These are phyloP conservation scores for Boletus rubropictus DNA, from an alignment of 768 basidiomycete genomes.

Conservation along the genomic window DNA sequence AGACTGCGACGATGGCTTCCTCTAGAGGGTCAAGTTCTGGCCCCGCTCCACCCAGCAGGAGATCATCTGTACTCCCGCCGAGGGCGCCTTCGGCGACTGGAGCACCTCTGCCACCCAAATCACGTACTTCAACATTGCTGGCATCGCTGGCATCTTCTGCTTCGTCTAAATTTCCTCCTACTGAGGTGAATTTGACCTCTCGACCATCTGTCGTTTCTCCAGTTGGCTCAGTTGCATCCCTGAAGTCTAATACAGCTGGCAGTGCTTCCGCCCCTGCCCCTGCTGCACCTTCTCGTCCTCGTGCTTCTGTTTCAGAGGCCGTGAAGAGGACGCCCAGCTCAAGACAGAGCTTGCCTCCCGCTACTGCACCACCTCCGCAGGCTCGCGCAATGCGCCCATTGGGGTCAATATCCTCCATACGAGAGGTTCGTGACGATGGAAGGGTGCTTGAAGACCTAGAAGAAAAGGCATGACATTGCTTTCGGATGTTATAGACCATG, in stretches of 20 bases:
- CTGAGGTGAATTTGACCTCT: conserved; percentile 26
- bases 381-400: conserved; percentile 43
- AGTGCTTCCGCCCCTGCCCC: conserved; percentile 17
- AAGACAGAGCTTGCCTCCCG: conserved; percentile 36
- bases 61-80: conserved; percentile 30
- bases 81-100: conserved; percentile 38
- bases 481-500: neutral
- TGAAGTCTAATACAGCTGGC: conserved; percentile 35
- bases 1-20: conserved; percentile 30
- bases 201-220: conserved; percentile 56
- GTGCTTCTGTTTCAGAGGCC: conserved; percentile 63
- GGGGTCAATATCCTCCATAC: conserved; percentile 68
- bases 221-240: conserved; percentile 44
- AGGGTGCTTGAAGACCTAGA: conserved; percentile 54
- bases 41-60: conserved; percentile 30
- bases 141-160: conserved; percentile 23
- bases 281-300: conserved; percentile 43
- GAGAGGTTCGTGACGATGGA: conserved; percentile 60
- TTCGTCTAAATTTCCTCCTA: conserved; percentile 16
- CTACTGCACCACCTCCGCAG: conserved; percentile 21
- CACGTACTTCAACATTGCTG: conserved; percentile 31
- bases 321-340: conserved; percentile 47
- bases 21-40: conserved; percentile 26
- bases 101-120: conserved; percentile 32
- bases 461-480: conserved; percentile 41